Evolutionary conservation across 768 basidiomycete genomes (phyloP).

Genomic region (Lenzites betulinus): DNA sequence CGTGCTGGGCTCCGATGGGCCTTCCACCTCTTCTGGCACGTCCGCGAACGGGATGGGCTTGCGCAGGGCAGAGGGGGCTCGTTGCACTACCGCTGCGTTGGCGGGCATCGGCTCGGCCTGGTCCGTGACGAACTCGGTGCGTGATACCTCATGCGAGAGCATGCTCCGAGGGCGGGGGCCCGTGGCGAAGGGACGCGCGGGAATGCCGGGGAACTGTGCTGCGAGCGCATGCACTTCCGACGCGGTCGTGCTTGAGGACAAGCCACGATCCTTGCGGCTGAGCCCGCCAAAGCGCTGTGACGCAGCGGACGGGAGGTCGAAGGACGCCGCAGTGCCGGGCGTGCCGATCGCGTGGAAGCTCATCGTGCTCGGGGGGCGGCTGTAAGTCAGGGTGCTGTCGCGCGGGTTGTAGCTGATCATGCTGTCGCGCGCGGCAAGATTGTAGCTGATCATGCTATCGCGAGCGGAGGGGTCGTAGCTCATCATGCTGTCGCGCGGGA

Average conservation of each 20-base stretch:
- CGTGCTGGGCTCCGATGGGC: not conserved
- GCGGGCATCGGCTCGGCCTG: slow-evolving; percentile 5
- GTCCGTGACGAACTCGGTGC: slow-evolving; percentile 5
- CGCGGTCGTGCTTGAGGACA: slow-evolving; percentile 33
- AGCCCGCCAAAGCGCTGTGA: slow-evolving; percentile 3
- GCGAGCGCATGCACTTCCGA: slow-evolving; percentile 56
- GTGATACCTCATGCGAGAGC: slow-evolving; percentile 17
- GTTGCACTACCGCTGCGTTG: not conserved
- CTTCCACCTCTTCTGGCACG: not conserved
- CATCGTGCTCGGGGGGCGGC: slow-evolving; percentile 6
- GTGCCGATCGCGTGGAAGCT: slow-evolving; percentile 15
- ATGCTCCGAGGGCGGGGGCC: slow-evolving; percentile 23
- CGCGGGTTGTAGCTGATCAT: slow-evolving; percentile 20
- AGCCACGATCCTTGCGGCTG: slow-evolving; percentile 27
- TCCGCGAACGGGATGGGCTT: slow-evolving; percentile 6
- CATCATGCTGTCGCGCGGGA: slow-evolving; percentile 38
- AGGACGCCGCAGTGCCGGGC: slow-evolving; percentile 2
- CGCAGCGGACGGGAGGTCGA: not conserved
- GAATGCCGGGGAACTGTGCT: slow-evolving; percentile 54
- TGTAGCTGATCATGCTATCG: slow-evolving; percentile 5
- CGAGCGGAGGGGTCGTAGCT: not conserved
- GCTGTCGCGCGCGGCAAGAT: slow-evolving; percentile 1
- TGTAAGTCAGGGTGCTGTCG: slow-evolving; percentile 50
- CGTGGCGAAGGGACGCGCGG: slow-evolving; percentile 34
- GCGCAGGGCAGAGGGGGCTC: slow-evolving; percentile 10